These are phyloP conservation scores for Candida neerlandica DNA, from an alignment of 1,139 yeast species.

Conservation along the genomic window DNA sequence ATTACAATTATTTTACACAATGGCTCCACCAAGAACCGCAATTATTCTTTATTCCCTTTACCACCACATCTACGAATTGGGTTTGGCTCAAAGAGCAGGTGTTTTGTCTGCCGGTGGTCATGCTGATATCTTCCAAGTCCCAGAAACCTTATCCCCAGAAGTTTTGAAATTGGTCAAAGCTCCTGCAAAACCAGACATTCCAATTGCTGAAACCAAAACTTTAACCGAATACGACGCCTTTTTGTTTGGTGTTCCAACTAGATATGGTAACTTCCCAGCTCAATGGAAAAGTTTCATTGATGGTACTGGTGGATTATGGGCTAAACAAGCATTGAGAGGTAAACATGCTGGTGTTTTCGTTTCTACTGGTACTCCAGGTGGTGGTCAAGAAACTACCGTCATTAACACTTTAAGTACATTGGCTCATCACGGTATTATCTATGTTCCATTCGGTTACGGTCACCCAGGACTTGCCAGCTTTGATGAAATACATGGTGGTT, in stretches of 20 bases:
- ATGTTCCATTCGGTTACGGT: slow-evolving; percentile 40
- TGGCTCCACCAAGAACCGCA: slow-evolving; percentile 22
- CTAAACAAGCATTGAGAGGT: slow-evolving; percentile 35
- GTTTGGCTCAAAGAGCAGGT: slow-evolving; percentile 36
- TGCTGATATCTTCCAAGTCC: slow-evolving; percentile 39
- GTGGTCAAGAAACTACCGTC: slow-evolving; percentile 43
- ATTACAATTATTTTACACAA: slow-evolving; percentile 1
- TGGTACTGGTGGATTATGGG: slow-evolving; percentile 41
- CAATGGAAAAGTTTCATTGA: slow-evolving; percentile 45
- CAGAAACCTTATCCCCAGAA: slow-evolving; percentile 36
- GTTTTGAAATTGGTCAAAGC: slow-evolving; percentile 34
- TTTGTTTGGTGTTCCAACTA: slow-evolving; percentile 41
- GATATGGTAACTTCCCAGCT: slow-evolving; percentile 41
- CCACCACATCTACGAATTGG: slow-evolving; percentile 39
- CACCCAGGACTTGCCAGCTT: slow-evolving; percentile 29
- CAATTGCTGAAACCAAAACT: slow-evolving; percentile 34
- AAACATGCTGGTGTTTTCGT: slow-evolving; percentile 41
- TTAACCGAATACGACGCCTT: slow-evolving; percentile 38
- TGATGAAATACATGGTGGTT: slow-evolving; percentile 40
- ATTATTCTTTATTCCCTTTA: slow-evolving; percentile 40
- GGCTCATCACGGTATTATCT: slow-evolving; percentile 41
- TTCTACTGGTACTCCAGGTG: slow-evolving; percentile 40
- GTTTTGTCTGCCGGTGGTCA: slow-evolving; percentile 39
- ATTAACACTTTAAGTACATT: slow-evolving; percentile 35
- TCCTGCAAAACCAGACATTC: slow-evolving; percentile 35